phyloP scores from a whole-genome alignment of 495 filamentous ascomycete species.

The Trichoderma reesei region DNA sequence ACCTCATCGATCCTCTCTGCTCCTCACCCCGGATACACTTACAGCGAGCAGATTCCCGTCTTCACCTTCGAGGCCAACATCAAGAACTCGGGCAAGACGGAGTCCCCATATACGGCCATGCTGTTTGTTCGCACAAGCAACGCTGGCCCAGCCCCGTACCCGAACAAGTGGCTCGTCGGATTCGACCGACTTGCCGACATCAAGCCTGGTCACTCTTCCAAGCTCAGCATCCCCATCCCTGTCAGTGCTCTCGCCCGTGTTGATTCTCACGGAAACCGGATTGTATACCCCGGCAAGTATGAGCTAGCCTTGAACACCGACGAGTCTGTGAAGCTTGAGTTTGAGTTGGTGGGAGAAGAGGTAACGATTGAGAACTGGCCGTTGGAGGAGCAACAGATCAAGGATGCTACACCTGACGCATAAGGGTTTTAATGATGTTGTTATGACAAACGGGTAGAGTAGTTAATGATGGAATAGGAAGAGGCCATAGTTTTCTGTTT shows the following conservation, averaged over 20 bases:
- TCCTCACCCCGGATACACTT: conserved; percentile 13
- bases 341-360: background rate
- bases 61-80: conserved; percentile 26
- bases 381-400: background rate
- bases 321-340: background rate
- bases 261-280: conserved; percentile 47
- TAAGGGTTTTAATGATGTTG: background rate
- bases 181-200: conserved; percentile 47
- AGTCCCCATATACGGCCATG: conserved; percentile 52
- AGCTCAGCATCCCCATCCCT: conserved; percentile 38
- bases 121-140: conserved; percentile 41
- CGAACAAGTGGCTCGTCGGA: conserved; percentile 53
- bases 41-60: conserved; percentile 38
- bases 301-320: background rate
- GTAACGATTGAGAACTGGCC: conserved; percentile 2
- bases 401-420: background rate
- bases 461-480: background rate
- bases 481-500: background rate
- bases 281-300: conserved; percentile 59
- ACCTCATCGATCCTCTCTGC: conserved; percentile 8
- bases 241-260: conserved; percentile 49
- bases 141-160: conserved; percentile 49
- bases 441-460: background rate
- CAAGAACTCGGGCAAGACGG: conserved; percentile 42
- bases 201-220: conserved; percentile 26